phyloP scores from a whole-genome alignment of 225 moss, liverwort and hornwort species.

The Asterella californica region DNA sequence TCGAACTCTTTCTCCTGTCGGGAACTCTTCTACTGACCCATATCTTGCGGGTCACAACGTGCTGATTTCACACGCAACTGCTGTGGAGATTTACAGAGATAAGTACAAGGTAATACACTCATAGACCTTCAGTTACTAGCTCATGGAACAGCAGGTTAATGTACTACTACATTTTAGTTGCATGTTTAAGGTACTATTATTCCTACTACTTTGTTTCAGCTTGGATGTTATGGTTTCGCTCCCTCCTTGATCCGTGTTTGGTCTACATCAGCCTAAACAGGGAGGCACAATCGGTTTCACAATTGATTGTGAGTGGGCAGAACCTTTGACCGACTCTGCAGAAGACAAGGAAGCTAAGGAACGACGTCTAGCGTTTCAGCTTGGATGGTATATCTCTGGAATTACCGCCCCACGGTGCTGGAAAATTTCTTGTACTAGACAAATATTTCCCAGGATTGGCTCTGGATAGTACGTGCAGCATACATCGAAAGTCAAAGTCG shows the following conservation, averaged over 20 bases:
- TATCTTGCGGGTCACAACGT: conserved; percentile 65
- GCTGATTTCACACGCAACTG: conserved; percentile 73
- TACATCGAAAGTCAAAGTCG: neutral
- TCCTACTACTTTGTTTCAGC: neutral
- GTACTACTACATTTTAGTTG: no score
- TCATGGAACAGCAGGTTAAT: neutral
- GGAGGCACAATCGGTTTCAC: conserved; percentile 69
- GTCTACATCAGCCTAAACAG: conserved; percentile 53
- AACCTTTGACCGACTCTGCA: conserved; percentile 61
- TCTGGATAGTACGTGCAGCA: neutral
- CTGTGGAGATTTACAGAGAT: conserved; percentile 60
- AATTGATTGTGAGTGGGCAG: conserved; percentile 75
- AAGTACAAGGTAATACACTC: conserved; percentile 57
- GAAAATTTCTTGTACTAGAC: neutral
- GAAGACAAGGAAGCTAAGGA: conserved; percentile 67
- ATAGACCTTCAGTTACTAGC: no score
- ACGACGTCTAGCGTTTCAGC: conserved; percentile 52
- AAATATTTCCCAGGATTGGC: neutral
- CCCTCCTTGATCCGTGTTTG: neutral
- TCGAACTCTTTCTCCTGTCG: conserved; percentile 44
- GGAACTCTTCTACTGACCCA: conserved; percentile 71
- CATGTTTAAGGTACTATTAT: no score
- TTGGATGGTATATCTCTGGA: conserved; percentile 59
- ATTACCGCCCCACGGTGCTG: neutral
- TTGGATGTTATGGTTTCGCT: neutral